These are phyloP conservation scores for Schizophyllum commune DNA, from an alignment of 1,284 basidiomycete species.

Conservation along the genomic window DNA sequence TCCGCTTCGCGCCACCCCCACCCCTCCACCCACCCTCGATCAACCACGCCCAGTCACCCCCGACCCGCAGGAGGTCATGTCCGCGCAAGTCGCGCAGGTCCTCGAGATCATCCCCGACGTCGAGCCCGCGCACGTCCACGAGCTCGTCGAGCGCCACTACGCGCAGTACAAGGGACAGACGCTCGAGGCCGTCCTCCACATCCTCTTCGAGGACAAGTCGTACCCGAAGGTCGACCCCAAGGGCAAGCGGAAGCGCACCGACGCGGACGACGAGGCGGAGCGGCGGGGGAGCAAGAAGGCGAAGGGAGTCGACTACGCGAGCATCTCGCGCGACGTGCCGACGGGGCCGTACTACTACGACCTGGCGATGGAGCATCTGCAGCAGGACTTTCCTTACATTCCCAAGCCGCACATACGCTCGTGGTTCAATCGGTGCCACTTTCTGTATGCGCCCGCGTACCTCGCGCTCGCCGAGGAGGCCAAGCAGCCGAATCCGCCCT, in stretches of 20 bases:
- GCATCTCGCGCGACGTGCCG: slow-evolving; percentile 30
- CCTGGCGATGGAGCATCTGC: slow-evolving; percentile 43
- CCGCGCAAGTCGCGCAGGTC: slow-evolving; percentile 33
- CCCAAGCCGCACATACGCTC: slow-evolving; percentile 44
- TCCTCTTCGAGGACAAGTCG: slow-evolving; percentile 49
- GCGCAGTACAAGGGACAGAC: slow-evolving; percentile 20
- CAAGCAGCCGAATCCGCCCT: slow-evolving; percentile 26
- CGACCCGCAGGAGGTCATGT: too few relatives aligned
- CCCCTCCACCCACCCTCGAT: too few relatives aligned
- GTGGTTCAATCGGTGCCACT: slow-evolving; percentile 27
- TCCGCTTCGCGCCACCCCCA: too few relatives aligned
- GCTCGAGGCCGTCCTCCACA: slow-evolving; percentile 43
- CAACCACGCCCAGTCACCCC: too few relatives aligned
- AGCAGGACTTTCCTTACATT: slow-evolving; percentile 47
- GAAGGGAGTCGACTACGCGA: slow-evolving; percentile 43
- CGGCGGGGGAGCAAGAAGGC: slow-evolving; percentile 21
- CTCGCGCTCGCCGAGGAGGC: slow-evolving; percentile 34
- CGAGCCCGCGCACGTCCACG: slow-evolving; percentile 39
- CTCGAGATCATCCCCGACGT: slow-evolving; percentile 66
- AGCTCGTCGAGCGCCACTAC: slow-evolving; percentile 36
- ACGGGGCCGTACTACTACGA: slow-evolving; percentile 38
- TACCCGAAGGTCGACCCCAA: slow-evolving; percentile 56
- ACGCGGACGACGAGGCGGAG: slow-evolving; percentile 16
- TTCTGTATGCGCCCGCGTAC: slow-evolving; percentile 55
- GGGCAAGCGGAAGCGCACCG: slow-evolving; percentile 41